Evolutionary conservation across 345 rosid genomes (phyloP).

Genomic region (Gossypium sturtianum): DNA sequence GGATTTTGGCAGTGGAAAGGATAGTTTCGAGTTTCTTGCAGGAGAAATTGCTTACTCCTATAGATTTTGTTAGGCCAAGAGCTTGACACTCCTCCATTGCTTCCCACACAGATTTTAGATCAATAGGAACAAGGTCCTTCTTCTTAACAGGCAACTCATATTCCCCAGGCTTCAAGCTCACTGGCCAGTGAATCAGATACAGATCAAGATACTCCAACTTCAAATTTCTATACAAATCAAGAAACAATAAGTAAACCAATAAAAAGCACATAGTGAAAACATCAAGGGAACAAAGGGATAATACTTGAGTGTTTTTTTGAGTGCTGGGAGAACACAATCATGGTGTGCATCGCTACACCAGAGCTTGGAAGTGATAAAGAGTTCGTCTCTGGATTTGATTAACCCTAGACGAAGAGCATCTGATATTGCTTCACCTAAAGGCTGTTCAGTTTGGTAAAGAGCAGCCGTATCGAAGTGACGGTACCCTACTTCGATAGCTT

Average conservation of each 20-base stretch:
- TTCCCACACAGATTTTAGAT: constrained; percentile 31
- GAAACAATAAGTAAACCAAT: too few relatives aligned
- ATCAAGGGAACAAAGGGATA: too few relatives aligned
- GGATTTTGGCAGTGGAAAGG: constrained; percentile 22
- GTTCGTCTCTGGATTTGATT: not conserved
- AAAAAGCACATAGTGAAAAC: too few relatives aligned
- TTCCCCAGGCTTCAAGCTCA: constrained; percentile 16
- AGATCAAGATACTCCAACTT: constrained; percentile 30
- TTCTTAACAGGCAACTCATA: constrained; percentile 1
- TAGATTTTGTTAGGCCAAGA: constrained; percentile 12
- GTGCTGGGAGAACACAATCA: not conserved
- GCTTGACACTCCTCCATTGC: constrained; percentile 33
- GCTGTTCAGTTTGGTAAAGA: not conserved
- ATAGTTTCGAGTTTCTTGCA: constrained; percentile 26
- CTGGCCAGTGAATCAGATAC: constrained; percentile 32
- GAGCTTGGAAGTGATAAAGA: not conserved
- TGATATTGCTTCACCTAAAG: not conserved
- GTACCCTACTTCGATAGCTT: constrained; percentile 1
- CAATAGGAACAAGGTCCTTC: constrained; percentile 19
- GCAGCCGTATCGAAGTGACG: not conserved
- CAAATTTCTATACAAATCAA: constrained; percentile 18
- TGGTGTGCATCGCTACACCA: not conserved
- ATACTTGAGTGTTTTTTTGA: not conserved
- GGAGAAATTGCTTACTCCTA: constrained; percentile 39
- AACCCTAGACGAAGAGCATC: not conserved